These are phyloP conservation scores for Cornus controversa DNA, from an alignment of 148 eudicot species.

Conservation along the genomic window DNA sequence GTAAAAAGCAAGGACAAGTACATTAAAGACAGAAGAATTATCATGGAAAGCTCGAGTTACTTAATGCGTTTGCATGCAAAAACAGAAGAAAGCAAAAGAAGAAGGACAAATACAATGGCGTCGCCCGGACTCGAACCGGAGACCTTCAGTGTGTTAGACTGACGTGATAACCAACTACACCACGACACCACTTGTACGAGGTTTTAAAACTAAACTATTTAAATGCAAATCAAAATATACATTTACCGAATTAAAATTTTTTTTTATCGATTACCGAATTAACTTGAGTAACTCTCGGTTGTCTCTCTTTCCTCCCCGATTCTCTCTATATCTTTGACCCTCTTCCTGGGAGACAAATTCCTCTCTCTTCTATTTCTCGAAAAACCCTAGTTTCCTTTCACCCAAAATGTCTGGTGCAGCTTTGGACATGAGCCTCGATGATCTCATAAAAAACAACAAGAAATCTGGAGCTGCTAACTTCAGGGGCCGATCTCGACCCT, in stretches of 20 bases:
- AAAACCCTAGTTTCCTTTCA: too few species aligned
- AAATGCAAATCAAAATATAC: too few species aligned
- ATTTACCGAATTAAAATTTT: too few species aligned
- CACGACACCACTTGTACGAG: constrained; percentile 57
- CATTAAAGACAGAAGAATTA: too few species aligned
- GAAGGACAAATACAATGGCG: constrained; percentile 31
- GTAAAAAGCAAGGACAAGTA: too few species aligned
- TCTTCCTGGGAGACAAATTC: too few species aligned
- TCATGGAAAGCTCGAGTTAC: too few species aligned
- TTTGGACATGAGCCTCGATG: constrained; percentile 85
- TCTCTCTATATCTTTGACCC: neutral
- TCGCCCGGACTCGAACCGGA: constrained; percentile 95
- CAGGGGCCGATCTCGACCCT: constrained; percentile 47
- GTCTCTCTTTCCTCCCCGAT: neutral
- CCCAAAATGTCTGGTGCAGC: constrained; percentile 59
- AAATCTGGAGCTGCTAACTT: constrained; percentile 43
- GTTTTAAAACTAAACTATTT: too few species aligned
- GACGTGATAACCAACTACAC: constrained; percentile 99
- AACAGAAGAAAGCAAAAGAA: too few species aligned
- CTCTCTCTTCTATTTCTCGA: neutral
- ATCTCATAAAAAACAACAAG: constrained; percentile 84
- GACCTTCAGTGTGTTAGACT: constrained; percentile 99
- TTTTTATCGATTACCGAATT: too few species aligned
- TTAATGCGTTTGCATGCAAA: too few species aligned
- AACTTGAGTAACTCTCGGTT: too few species aligned